Evolutionary conservation across 73 alveolate genomes (phyloP), one percentile per base, ranked within the genome.

Genomic region (Stentor roeselii): DNA sequence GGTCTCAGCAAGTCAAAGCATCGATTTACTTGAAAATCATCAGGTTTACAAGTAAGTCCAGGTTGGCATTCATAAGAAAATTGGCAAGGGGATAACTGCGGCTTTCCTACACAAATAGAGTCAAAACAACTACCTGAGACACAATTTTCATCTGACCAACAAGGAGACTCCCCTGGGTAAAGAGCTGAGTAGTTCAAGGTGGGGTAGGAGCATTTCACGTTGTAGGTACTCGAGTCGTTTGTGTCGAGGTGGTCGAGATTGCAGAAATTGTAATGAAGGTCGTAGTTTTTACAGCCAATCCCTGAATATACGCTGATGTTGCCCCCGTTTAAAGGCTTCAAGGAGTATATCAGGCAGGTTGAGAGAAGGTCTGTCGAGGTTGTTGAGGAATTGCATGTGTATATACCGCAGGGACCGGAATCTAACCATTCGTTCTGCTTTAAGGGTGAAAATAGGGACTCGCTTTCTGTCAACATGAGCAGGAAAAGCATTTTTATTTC

Each of bases 101-200:
- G 41, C 2, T 15, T 27, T 15, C 80, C 80, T 15, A 34, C 37
- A 67, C 80, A 67, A 21, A 34, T 67, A 11, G 15, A 36, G 37
- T 30, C 14, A 30, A 27, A 14, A 67, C 80, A 67, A 67, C 14
- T 21, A 34, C 34, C 34, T 36, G 42, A 27, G 11, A 34, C 34
- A 67, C 80, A 67, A 2, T 27, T 34, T 21, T 36, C n/a, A 67
- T 67, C 34, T 2, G 41, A 21, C 11, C 42, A n/a, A 32, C 80
- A 67, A 67, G 80, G 80, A 67, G 15, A 30, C 34, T 67, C 80
- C 14, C 80, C 80, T 30, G 80, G 80, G 37, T 67, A 67, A 11
- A 67, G 50, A 21, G 11, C 34, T 21, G 50, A 14, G 11, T 32
- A 67, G 21, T n/a, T 21, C 2, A 32, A 11, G 27, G 21, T 21